These are phyloP conservation scores for Piper betle DNA, from an alignment of 164 flowering plant genomes.

Conservation along the genomic window DNA sequence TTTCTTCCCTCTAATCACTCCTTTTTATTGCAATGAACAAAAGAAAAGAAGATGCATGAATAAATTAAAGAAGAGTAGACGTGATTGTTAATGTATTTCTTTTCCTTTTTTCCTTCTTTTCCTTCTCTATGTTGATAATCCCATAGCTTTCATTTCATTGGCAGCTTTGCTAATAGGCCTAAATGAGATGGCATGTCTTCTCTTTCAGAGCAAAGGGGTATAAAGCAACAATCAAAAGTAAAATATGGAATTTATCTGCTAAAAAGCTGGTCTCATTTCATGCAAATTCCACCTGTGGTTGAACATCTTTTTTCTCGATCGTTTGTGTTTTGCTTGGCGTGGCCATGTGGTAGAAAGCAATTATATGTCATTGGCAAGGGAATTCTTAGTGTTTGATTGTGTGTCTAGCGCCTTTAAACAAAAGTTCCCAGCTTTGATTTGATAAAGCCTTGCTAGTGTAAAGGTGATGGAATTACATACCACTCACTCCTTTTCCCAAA, in stretches of 20 bases:
- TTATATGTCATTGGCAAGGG: conserved; percentile 3
- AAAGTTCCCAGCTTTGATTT: conserved; percentile 65
- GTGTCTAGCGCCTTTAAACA: conserved; percentile 22
- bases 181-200: too few species aligned
- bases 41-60: too few species aligned
- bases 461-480: conserved; percentile 64
- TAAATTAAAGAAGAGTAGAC: too few species aligned
- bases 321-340: conserved; percentile 16
- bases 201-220: background rate
- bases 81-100: too few species aligned
- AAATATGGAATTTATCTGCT: conserved; percentile 79
- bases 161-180: too few species aligned
- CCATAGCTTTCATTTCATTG: too few species aligned
- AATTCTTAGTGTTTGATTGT: conserved; percentile 13
- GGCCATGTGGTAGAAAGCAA: conserved; percentile 64
- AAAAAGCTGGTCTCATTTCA: conserved; percentile 49
- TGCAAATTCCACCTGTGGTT: conserved; percentile 31
- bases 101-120: too few species aligned
- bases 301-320: conserved; percentile 26
- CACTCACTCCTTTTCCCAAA: conserved; percentile 46
- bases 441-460: conserved; percentile 62
- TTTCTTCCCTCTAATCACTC: too few species aligned
- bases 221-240: conserved; percentile 34
- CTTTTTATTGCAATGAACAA: too few species aligned
- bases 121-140: too few species aligned